These are phyloP conservation scores for Viridothelium virens DNA, from an alignment of 495 filamentous ascomycete genomes.

Conservation along the genomic window DNA sequence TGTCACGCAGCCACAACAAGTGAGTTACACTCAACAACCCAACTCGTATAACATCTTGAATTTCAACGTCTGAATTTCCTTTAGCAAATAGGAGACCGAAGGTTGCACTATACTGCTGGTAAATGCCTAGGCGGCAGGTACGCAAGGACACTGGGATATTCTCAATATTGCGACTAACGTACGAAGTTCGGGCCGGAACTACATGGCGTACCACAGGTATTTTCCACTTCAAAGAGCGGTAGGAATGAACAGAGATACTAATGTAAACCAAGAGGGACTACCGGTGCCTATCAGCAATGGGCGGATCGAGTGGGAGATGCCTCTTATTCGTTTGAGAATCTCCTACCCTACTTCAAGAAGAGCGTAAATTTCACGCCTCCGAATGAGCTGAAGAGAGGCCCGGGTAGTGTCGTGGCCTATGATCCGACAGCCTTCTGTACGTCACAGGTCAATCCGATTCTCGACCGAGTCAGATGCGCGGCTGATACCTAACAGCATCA, in stretches of 20 bases:
- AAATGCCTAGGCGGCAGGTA: conserved; percentile 25
- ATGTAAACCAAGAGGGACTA: conserved; percentile 24
- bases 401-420: conserved; percentile 43
- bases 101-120: conserved; percentile 27
- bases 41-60: too few species aligned
- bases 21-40: too few species aligned
- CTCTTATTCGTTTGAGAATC: conserved; percentile 45
- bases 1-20: conserved; percentile 19
- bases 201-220: conserved; percentile 30
- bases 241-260: background rate
- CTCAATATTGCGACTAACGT: too few species aligned
- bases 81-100: background rate
- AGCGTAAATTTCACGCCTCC: conserved; percentile 47
- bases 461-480: too few species aligned
- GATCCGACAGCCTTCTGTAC: conserved; percentile 32
- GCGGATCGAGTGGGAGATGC: conserved; percentile 49
- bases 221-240: background rate
- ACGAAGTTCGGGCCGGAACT: conserved; percentile 17
- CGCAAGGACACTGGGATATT: too few species aligned
- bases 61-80: background rate
- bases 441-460: too few species aligned
- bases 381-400: conserved; percentile 21
- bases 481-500: too few species aligned
- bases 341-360: conserved; percentile 50
- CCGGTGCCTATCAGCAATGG: conserved; percentile 45